Percentiles rank a stretch among this genome's conserved stretches.
These are phyloP conservation scores for Pichia cactophila DNA, from an alignment of 1,139 yeast species.

Conservation along the genomic window DNA sequence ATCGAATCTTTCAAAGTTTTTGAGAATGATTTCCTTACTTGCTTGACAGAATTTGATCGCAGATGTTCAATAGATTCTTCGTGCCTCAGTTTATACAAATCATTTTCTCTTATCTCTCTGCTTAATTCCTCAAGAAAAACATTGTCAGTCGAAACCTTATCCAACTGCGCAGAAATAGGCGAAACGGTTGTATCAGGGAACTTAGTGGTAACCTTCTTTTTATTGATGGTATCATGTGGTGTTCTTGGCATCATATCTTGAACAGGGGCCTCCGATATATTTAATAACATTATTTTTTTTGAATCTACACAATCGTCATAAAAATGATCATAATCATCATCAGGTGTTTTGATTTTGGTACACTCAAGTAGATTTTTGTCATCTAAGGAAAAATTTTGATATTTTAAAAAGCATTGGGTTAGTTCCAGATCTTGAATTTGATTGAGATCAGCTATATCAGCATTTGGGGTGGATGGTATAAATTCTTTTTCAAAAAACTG, in stretches of 20 bases:
- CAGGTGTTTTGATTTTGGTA: neutral
- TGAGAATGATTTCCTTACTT: constrained; percentile 2
- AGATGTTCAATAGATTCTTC: constrained; percentile 12
- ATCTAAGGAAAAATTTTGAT: neutral
- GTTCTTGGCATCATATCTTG: neutral
- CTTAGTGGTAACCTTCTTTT: neutral
- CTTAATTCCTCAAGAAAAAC: constrained; percentile 9
- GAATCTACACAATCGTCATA: neutral
- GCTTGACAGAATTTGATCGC: neutral
- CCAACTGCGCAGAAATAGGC: neutral
- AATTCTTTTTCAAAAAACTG: neutral
- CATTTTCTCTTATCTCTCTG: constrained; percentile 12
- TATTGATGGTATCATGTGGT: neutral
- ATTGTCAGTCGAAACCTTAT: no score
- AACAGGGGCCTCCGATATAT: constrained; percentile 8
- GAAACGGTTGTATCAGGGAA: neutral
- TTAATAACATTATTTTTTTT: constrained; percentile 7
- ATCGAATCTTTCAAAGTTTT: constrained; percentile 4
- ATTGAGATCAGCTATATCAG: no score
- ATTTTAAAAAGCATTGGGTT: neutral
- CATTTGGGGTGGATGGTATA: no score
- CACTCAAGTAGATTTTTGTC: no score
- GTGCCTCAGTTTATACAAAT: constrained; percentile 1
- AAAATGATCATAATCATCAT: neutral
- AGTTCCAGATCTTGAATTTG: no score